A percentile compares a stretch with the other conserved stretches of the same genome.
Evolutionary conservation across 2,329 filamentous ascomycete genomes (phyloP).

Genomic region (Colletotrichum zoysiae): DNA sequence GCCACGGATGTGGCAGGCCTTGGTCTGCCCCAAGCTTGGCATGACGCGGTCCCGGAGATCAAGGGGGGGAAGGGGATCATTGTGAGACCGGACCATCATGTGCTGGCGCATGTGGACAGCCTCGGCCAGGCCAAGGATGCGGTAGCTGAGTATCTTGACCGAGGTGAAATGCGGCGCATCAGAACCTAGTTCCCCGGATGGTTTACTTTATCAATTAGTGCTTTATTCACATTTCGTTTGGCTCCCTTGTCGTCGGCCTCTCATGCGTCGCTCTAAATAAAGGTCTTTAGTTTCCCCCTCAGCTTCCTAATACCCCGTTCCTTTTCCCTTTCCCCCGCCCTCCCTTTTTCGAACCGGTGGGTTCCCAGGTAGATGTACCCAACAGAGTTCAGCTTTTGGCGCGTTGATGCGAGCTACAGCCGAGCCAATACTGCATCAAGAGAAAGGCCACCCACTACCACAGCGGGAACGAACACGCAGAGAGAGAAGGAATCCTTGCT

Average conservation of each 20-base stretch:
- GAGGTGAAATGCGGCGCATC: neutral
- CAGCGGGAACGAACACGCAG: too few relatives aligned
- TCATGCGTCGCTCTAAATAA: too few relatives aligned
- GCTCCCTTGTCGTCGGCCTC: too few relatives aligned
- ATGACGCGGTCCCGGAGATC: constrained; percentile 21
- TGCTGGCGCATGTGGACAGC: constrained; percentile 24
- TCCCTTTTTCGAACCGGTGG: neutral
- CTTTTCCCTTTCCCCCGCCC: too few relatives aligned
- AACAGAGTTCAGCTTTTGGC: constrained; percentile 5
- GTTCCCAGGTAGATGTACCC: neutral
- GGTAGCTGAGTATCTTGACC: neutral
- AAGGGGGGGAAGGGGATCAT: constrained; percentile 24
- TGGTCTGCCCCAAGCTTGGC: constrained; percentile 23
- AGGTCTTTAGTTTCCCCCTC: too few relatives aligned
- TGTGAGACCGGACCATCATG: constrained; percentile 32
- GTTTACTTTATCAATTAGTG: neutral
- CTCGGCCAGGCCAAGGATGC: constrained; percentile 14
- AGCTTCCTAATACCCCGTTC: too few relatives aligned
- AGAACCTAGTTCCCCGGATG: neutral
- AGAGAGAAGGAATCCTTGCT: too few relatives aligned
- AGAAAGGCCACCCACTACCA: too few relatives aligned
- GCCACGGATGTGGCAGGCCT: constrained; percentile 23
- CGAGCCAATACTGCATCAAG: too few relatives aligned
- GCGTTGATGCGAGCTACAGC: neutral
- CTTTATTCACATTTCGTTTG: too few relatives aligned